These are phyloP conservation scores for Carpinus viminea DNA, from an alignment of 306 rosid genomes.

Conservation along the genomic window DNA sequence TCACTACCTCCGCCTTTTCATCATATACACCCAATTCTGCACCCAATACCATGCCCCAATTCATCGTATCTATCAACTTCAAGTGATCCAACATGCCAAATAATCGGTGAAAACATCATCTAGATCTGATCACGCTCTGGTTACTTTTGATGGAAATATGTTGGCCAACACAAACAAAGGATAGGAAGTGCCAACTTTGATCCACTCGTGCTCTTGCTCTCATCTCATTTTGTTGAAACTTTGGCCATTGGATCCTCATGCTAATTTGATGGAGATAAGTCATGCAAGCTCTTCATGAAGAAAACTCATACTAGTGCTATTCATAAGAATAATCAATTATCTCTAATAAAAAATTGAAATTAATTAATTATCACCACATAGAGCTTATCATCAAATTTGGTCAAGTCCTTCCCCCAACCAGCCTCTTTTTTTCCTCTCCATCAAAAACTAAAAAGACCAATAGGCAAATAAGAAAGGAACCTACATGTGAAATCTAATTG, in stretches of 20 bases:
- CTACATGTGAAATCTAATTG: not conserved
- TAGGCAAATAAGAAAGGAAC: not conserved
- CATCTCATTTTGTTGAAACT: slow-evolving; percentile 6
- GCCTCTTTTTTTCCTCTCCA: not conserved
- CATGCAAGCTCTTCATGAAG: not conserved
- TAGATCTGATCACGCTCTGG: not conserved
- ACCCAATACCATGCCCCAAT: not conserved
- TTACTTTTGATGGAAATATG: not conserved
- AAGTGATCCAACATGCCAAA: not conserved
- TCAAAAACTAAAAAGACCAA: not conserved
- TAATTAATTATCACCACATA: not conserved
- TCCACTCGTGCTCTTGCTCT: not conserved
- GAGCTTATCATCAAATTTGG: not conserved
- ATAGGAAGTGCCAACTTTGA: not conserved
- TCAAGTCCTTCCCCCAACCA: not conserved
- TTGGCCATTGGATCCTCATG: not conserved
- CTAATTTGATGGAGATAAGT: not conserved
- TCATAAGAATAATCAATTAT: not conserved
- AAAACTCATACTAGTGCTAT: not conserved
- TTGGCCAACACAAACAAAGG: not conserved
- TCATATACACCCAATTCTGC: not conserved
- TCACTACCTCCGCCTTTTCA: not conserved
- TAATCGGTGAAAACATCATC: not conserved
- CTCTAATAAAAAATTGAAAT: not conserved
- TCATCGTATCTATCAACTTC: not conserved